A percentile compares a stretch with the other conserved stretches of the same genome.
These are phyloP conservation scores for Fusarium illudens DNA, from an alignment of 2,329 filamentous ascomycete species.

Conservation along the genomic window DNA sequence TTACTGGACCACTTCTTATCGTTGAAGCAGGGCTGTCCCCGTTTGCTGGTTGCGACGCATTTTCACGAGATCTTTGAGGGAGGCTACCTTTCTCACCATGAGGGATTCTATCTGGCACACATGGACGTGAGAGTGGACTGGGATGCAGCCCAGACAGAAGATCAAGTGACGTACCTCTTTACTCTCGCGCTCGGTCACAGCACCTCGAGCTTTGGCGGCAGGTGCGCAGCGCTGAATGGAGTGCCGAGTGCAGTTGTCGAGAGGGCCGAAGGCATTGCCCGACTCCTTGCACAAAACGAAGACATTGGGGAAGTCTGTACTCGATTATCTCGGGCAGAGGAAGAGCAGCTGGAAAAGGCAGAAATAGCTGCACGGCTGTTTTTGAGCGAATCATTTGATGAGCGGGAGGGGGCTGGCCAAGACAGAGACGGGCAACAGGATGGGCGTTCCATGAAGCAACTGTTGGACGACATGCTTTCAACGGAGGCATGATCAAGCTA, in stretches of 20 bases:
- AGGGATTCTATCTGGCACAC: slow-evolving; percentile 67
- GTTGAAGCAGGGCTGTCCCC: slow-evolving; percentile 58
- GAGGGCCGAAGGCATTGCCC: slow-evolving; percentile 77
- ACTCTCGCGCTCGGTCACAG: slow-evolving; percentile 73
- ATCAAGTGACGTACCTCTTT: slow-evolving; percentile 79
- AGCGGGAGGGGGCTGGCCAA: not conserved
- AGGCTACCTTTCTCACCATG: slow-evolving; percentile 60
- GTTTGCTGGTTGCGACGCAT: slow-evolving; percentile 69
- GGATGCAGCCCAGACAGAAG: slow-evolving; percentile 58
- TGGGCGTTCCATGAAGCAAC: slow-evolving; percentile 12
- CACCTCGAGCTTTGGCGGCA: slow-evolving; percentile 82
- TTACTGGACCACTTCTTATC: slow-evolving; percentile 65
- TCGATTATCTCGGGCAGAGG: slow-evolving; percentile 69
- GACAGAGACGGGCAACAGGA: not conserved
- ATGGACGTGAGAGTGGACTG: slow-evolving; percentile 75
- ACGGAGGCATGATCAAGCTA: not conserved
- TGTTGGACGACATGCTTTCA: slow-evolving; percentile 30
- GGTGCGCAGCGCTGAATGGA: slow-evolving; percentile 88
- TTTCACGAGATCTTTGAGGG: slow-evolving; percentile 78
- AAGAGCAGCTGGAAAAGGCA: slow-evolving; percentile 72
- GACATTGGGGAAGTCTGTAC: slow-evolving; percentile 79
- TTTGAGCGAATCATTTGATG: slow-evolving; percentile 47
- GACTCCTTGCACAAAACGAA: slow-evolving; percentile 74
- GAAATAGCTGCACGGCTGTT: slow-evolving; percentile 68
- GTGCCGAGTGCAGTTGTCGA: slow-evolving; percentile 76